A percentile compares a stretch with the other conserved stretches of the same genome.
These are phyloP conservation scores for Orbilia javanica DNA, from an alignment of 2,329 filamentous ascomycete genomes.

Conservation along the genomic window DNA sequence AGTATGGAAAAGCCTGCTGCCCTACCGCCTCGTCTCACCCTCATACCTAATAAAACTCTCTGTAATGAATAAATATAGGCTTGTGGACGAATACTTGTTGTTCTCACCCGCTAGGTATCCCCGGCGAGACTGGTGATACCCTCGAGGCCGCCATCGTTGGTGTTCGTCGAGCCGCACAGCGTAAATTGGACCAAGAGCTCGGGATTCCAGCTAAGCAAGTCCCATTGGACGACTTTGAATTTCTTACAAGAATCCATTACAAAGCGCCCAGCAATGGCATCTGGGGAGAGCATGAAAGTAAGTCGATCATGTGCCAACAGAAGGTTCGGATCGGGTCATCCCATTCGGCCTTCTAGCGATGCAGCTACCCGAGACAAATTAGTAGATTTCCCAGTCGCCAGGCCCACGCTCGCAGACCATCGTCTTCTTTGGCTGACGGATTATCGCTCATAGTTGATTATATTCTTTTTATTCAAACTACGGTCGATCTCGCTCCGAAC, in stretches of 20 bases:
- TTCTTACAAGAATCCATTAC: slow-evolving; percentile 97
- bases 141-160: slow-evolving; percentile 84
- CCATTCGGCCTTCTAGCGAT: slow-evolving; percentile 26
- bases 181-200: slow-evolving; percentile 94
- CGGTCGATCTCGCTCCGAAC: slow-evolving; percentile 85
- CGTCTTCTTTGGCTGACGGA: neutral
- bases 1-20: slow-evolving; percentile 33
- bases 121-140: slow-evolving; percentile 87
- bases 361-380: slow-evolving; percentile 54
- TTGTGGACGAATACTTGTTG: slow-evolving; percentile 99
- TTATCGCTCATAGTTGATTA: slow-evolving; percentile 80
- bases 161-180: slow-evolving; percentile 89
- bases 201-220: slow-evolving; percentile 92
- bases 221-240: slow-evolving; percentile 89
- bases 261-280: slow-evolving; percentile 96
- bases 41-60: neutral
- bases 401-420: neutral
- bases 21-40: neutral
- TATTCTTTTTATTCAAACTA: slow-evolving; percentile 96
- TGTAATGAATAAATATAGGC: slow-evolving; percentile 67
- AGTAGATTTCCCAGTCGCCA: slow-evolving; percentile 23
- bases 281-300: slow-evolving; percentile 99
- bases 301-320: slow-evolving; percentile 64
- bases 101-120: slow-evolving; percentile 92
- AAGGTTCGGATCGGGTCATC: slow-evolving; percentile 42